These are phyloP conservation scores for Asparagopsis taxiformis DNA, from an alignment of 31 red algal species.

Conservation along the genomic window DNA sequence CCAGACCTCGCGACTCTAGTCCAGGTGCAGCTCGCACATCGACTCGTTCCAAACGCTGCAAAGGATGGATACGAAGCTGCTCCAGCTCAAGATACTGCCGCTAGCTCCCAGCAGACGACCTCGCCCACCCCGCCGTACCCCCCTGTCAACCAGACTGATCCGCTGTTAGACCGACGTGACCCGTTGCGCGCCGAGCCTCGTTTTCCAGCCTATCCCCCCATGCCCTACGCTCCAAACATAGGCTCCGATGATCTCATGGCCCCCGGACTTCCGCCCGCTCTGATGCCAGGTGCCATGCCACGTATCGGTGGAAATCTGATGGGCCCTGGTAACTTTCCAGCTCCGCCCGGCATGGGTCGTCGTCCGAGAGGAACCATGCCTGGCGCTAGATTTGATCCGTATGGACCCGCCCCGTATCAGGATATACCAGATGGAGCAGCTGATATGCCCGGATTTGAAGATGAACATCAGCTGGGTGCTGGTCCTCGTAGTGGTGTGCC, in stretches of 20 bases:
- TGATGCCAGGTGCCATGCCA: conserved; percentile 4
- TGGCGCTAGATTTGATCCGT: conserved; percentile 81
- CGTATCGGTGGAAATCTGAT: conserved; percentile 75
- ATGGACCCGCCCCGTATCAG: conserved; percentile 38
- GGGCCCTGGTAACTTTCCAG: conserved; percentile 54
- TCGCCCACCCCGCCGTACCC: background rate
- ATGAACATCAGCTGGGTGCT: conserved; percentile 25
- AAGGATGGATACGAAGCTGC: conserved; percentile 82
- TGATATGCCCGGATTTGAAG: conserved; percentile 47
- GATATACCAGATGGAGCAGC: conserved; percentile 43
- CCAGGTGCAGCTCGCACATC: conserved; percentile 66
- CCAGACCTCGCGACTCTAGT: conserved; percentile 60
- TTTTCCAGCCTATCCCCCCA: too few species aligned
- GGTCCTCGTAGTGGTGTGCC: background rate
- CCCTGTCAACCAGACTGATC: too few species aligned
- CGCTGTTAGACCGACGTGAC: too few species aligned
- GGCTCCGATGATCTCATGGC: conserved; percentile 57
- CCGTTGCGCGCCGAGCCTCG: too few species aligned
- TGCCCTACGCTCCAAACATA: background rate
- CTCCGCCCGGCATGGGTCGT: conserved; percentile 9
- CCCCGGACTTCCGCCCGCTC: conserved; percentile 20
- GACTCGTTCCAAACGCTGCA: conserved; percentile 74
- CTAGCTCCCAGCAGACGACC: background rate
- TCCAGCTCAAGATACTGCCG: conserved; percentile 4
- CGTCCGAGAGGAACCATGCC: conserved; percentile 55